Evolutionary conservation across 2,329 filamentous ascomycete genomes (phyloP).

Genomic region (Alternaria sp.): DNA sequence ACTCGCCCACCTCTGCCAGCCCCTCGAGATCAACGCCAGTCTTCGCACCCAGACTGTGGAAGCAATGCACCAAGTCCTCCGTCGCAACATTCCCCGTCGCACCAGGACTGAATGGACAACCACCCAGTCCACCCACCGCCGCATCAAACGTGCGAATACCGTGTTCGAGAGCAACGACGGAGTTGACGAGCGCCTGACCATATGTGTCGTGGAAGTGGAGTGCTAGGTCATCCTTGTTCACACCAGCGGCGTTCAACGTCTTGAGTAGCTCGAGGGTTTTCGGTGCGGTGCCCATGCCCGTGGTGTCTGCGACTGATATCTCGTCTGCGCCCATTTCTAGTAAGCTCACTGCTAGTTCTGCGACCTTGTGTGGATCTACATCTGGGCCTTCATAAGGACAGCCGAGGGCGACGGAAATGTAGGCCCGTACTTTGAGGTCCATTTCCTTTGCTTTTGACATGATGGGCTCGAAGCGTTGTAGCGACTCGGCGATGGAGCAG

Average conservation of each 20-base stretch:
- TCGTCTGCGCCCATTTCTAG: constrained; percentile 90
- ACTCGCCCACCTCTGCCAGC: constrained; percentile 46
- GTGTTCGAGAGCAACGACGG: constrained; percentile 75
- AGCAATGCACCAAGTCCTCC: constrained; percentile 79
- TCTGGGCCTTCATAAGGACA: constrained; percentile 76
- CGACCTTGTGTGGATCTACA: constrained; percentile 65
- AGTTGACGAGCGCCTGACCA: constrained; percentile 83
- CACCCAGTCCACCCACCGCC: constrained; percentile 80
- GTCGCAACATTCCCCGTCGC: constrained; percentile 87
- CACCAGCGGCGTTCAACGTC: constrained; percentile 69
- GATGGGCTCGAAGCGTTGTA: constrained; percentile 72
- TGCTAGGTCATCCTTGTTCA: constrained; percentile 73
- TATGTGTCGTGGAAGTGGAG: constrained; percentile 92
- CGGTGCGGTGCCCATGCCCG: constrained; percentile 85
- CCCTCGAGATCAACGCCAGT: constrained; percentile 66
- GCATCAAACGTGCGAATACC: constrained; percentile 81
- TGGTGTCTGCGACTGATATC: constrained; percentile 88
- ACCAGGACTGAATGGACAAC: constrained; percentile 84
- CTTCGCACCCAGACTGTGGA: constrained; percentile 74
- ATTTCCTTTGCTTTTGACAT: constrained; percentile 70
- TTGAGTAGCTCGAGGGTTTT: constrained; percentile 69
- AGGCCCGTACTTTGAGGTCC: constrained; percentile 74
- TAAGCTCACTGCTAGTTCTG: constrained; percentile 67
- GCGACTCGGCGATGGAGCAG: constrained; percentile 75
- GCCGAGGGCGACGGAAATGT: constrained; percentile 74